Evolutionary conservation across 345 rosid genomes (phyloP).

Genomic region (Gossypium longicalyx): DNA sequence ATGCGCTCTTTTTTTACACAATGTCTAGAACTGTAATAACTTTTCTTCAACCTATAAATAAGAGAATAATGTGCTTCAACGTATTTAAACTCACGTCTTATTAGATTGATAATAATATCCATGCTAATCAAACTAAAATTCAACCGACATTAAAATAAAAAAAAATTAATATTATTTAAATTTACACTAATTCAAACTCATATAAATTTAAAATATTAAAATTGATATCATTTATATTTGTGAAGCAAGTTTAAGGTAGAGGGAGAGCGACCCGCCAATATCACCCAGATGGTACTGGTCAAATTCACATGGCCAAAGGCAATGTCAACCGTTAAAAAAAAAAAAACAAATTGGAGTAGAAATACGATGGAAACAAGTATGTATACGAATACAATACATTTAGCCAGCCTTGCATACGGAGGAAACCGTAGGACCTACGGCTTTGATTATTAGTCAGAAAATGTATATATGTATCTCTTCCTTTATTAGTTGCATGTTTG

Average conservation of each 20-base stretch:
- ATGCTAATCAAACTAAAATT: too few species aligned
- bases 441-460: constrained; percentile 2
- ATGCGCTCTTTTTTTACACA: rapidly evolving
- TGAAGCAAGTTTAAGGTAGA: not conserved
- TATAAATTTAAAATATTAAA: too few species aligned
- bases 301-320: not conserved
- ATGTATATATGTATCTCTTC: not conserved
- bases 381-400: not conserved
- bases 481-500: constrained; percentile 31
- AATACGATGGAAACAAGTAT: not conserved
- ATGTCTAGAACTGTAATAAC: too few species aligned
- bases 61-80: rapidly evolving
- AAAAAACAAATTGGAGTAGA: constrained; percentile 12
- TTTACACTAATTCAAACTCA: too few species aligned
- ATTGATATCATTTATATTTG: too few species aligned
- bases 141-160: too few species aligned
- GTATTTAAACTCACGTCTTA: rapidly evolving
- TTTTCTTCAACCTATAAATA: too few species aligned
- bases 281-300: not conserved
- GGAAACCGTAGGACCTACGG: not conserved
- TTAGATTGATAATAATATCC: too few species aligned
- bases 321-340: not conserved
- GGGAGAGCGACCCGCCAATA: not conserved
- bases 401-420: not conserved
- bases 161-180: too few species aligned